Base-by-base conservation (phyloP, 2,329 filamentous ascomycete genomes). In the Pyricularia sp. region DNA sequence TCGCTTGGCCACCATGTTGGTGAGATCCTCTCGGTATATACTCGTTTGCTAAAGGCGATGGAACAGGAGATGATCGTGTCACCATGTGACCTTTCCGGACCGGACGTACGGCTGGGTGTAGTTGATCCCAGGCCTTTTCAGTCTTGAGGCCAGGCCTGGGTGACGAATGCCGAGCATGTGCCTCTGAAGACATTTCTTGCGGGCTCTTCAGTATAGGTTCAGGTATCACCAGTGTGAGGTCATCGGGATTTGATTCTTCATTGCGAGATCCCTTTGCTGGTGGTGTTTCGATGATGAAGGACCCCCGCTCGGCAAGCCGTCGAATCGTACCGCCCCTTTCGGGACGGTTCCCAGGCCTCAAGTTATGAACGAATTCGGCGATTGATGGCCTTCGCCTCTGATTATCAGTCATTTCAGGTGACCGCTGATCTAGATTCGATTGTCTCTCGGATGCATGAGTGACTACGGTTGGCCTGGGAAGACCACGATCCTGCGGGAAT, bases 291-390 rank as follows among this genome's bases (percentile, higher is more conserved):
- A 25, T 9, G 25, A 61, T 28, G 25, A 61, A 61, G 58, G 58
- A 61, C 12, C 58, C 58, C 3, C 58, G n/a, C 23, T 61, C 58
- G 58, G 25, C 25, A 61, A 61, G 58, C 11, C 25, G 58, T 61
- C 83, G 81, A 61, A 76, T 69, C 1, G 84, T 86, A 11, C 84
- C 81, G 25, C 85, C 84, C 33, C 81, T 80, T 71, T 87, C 85
- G 0, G 82, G 78, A 7, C 80, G 81, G 69, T 81, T 79, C 70
- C 80, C 83, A 0, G 85, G 84, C 11, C 85, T 75, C 2, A 86
- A 77, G 68, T 75, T 82, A 69, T 75, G 80, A 67, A 85, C 74
- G 73, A 83, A 72, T 20, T 30, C 63, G 4, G 69, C 64, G 2
- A 74, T 33, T 14, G 58, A 71, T 12, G 68, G 66, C 3, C 28